A percentile compares a stretch with the other conserved stretches of the same genome.
phyloP scores from a whole-genome alignment of 805 yeast genomes.

The Metschnikowia lochheadii region DNA sequence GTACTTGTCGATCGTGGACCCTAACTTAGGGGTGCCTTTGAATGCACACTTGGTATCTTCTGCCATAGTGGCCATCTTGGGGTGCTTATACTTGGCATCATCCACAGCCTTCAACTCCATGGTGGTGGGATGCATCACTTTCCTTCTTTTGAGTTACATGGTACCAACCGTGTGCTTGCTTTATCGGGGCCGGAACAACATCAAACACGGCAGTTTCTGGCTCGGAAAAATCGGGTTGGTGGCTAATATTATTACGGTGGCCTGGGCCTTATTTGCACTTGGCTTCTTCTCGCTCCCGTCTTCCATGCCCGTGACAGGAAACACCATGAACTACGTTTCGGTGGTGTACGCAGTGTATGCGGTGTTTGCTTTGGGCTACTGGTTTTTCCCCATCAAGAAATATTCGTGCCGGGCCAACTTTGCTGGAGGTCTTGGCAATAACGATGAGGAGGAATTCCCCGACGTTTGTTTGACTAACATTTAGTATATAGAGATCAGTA shows the following conservation, averaged over 20 bases:
- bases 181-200: slow-evolving; percentile 34
- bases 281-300: slow-evolving; percentile 39
- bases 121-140: slow-evolving; percentile 37
- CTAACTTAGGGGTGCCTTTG: slow-evolving; percentile 36
- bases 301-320: slow-evolving; percentile 25
- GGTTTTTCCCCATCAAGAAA: slow-evolving; percentile 40
- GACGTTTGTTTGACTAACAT: slow-evolving; percentile 33
- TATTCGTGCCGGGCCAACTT: slow-evolving; percentile 36
- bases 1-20: slow-evolving; percentile 34
- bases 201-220: slow-evolving; percentile 41
- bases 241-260: slow-evolving; percentile 30
- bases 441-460: slow-evolving; percentile 42
- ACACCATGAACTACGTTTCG: slow-evolving; percentile 27
- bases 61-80: slow-evolving; percentile 32
- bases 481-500: background rate
- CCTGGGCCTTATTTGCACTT: slow-evolving; percentile 35
- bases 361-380: slow-evolving; percentile 34
- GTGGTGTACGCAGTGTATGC: slow-evolving; percentile 29
- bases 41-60: slow-evolving; percentile 38
- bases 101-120: slow-evolving; percentile 40
- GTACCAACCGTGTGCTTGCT: slow-evolving; percentile 35
- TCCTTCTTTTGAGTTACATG: slow-evolving; percentile 33
- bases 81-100: slow-evolving; percentile 34
- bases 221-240: slow-evolving; percentile 35
- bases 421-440: slow-evolving; percentile 39